Conservation (phyloP, 2,329 filamentous ascomycete species). For the Ceratocystis papillata region DNA sequence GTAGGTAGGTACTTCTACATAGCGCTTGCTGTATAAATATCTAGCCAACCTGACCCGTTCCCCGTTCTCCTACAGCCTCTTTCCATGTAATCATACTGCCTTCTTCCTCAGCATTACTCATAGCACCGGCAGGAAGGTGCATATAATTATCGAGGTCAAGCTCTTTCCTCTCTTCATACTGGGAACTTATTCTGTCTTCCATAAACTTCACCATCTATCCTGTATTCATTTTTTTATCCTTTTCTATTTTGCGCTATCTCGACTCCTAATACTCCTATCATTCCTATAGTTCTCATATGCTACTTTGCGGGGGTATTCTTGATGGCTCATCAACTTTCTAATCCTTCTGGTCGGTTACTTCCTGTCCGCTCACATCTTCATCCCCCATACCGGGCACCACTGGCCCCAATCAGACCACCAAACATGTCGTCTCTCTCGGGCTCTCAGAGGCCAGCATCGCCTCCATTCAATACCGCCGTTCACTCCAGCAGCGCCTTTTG, state of each 20-base stretch:
- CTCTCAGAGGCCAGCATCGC: constrained; percentile 11
- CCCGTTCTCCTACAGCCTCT: not conserved
- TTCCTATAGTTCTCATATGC: not conserved
- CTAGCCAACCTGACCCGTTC: not conserved
- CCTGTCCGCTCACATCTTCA: not conserved
- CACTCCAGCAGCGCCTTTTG: constrained; percentile 85
- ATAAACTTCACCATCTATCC: not conserved
- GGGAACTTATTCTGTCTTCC: not conserved
- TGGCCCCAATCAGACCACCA: not conserved
- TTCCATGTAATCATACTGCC: not conserved
- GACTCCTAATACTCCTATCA: not conserved
- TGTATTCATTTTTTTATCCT: not conserved
- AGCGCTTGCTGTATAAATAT: constrained; percentile 5
- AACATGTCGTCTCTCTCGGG: constrained; percentile 7
- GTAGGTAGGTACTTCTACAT: not conserved
- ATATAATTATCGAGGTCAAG: not conserved
- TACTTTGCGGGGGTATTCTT: not conserved
- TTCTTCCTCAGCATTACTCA: not conserved
- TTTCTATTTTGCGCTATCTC: not conserved
- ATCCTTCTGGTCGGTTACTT: not conserved
- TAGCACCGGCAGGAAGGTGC: not conserved
- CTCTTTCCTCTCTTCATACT: not conserved
- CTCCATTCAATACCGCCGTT: constrained; percentile 7
- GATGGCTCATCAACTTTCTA: constrained; percentile 3
- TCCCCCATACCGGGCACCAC: not conserved